Percentiles rank a stretch among this genome's conserved stretches.
Conservation (phyloP, 192 early-diverging fungal genomes). For the Dissophora globulifera region DNA sequence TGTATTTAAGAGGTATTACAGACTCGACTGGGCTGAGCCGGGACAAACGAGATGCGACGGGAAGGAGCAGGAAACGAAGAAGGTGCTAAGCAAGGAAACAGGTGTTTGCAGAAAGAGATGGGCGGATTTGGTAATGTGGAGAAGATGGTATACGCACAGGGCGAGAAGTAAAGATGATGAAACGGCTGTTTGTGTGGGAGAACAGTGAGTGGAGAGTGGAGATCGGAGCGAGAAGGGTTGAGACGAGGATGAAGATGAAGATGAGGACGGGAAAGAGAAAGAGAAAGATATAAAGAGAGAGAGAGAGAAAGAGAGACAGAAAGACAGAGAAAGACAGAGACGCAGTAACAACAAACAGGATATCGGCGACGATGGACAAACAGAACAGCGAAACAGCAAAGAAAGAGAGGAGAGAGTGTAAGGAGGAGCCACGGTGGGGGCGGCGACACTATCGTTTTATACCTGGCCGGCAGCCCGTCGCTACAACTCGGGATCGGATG, state of each 20-base stretch:
- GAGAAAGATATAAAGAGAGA: no score
- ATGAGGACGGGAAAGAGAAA: no score
- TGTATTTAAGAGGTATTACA: neutral
- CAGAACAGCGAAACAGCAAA: no score
- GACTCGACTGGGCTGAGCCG: neutral
- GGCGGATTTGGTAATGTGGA: no score
- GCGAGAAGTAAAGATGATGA: conserved; percentile 2
- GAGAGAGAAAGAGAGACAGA: neutral
- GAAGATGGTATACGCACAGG: no score
- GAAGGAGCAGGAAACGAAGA: neutral
- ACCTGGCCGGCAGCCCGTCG: no score
- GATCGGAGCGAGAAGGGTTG: neutral
- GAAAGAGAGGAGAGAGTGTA: no score
- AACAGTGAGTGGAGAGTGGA: neutral
- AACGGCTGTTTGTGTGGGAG: neutral
- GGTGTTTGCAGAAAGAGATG: conserved; percentile 41
- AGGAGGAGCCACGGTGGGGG: no score
- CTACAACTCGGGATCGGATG: no score
- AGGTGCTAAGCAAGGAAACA: conserved; percentile 20
- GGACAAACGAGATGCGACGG: neutral
- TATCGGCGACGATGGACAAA: no score
- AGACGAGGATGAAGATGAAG: neutral
- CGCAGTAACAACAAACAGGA: no score
- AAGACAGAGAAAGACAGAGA: neutral
- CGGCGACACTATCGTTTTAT: no score